Evolutionary conservation across 805 yeast genomes (phyloP), one percentile per base, ranked within the genome.

Genomic region (Metschnikowia dekortorum): DNA sequence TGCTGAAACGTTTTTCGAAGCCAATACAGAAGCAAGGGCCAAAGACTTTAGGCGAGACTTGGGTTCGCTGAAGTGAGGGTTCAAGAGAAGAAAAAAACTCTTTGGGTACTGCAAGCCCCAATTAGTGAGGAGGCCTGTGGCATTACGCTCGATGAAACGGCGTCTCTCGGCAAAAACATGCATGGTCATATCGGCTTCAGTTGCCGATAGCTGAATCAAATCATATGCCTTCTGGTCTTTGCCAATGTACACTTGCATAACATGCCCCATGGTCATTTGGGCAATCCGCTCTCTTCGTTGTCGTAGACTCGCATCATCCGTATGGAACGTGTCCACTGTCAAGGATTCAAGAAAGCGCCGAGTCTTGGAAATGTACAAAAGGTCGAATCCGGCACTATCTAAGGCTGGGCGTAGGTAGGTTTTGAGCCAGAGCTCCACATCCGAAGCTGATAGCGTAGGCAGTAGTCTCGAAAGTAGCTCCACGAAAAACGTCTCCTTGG

Each of bases 301-400:
- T 4, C 33, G 34, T 22, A 71, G 53, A 1, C 40, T 45, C 1
- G 50, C 47, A 52, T 71, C 76, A 1, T 52, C 53, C 3, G 66
- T 55, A 4, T 56, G 40, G 32, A 41, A 38, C 6, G 47, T 38
- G 33, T 60, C 53, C 11, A 54, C 51, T 8, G 64, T 51, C 8
- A 68, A 44, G 2, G 59, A 57, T 16, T 37, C 39, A 5, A 73
- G 57, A 28, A 73, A 64, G 9, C 54, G 57, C 43, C 73, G 53
- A 9, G 71, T 48, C 43, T 66, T 65, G 9, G 55, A 56, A 9
- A 73, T 73, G 51, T 78, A 67, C 7, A 58, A 59, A n/a, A 71
- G 56, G 48, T 70, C 74, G 47, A 66, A 68, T 2, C 87, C 84
- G 0, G 85, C 83, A 34, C 85, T 79, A 56, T 83, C 84, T 3